Base-by-base conservation (phyloP, 192 early-diverging fungal species). In the Thamnidium elegans region DNA sequence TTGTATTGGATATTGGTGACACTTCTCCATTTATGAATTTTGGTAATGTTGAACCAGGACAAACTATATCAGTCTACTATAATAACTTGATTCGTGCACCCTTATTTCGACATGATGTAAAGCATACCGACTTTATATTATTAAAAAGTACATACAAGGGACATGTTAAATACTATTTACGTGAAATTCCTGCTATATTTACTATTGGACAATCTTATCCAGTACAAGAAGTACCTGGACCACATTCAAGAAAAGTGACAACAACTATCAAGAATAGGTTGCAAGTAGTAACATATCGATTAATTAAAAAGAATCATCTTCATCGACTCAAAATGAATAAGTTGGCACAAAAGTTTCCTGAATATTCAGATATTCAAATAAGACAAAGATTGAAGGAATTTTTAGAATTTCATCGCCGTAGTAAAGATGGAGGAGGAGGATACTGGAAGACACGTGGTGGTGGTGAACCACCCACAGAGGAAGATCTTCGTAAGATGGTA, bases 41-140 rank as follows among this genome's bases (percentile, higher is more conserved):
- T 82, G 97, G 97, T 53, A 91, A 98, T 61, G 92, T 98, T 7
- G 86, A 94, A 59, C 85, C 90, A 9, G 97, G 97, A 2, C 86
- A 98, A 63, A 85, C 87, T 7, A 87, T 97, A n/a, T 85, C 89
- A 21, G 90, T 89, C 1, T 70, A 97, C 48, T 92, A 90, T 76
- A 99, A 97, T 81, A 97, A 99, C 67, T 76, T 99, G 78, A 86
- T 94, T 64, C 89, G 95, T 7, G 95, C 94, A 7, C 97, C 97
- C 4, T 67, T 97, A 17, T 99, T 95, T 66, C 75, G 77, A 34
- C 95, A 98, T 32, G 75, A 82, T 44, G 63, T 76, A 11, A 73
- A 84, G 20, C 46, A 74, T 30, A 90, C 90, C 0, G 97, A 99
- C 69, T 97, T 94, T 78, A 58, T 99, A 55, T 68, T 94, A 6